phyloP scores from a whole-genome alignment of 2,329 filamentous ascomycete genomes.

The Aspergillus sp. region DNA sequence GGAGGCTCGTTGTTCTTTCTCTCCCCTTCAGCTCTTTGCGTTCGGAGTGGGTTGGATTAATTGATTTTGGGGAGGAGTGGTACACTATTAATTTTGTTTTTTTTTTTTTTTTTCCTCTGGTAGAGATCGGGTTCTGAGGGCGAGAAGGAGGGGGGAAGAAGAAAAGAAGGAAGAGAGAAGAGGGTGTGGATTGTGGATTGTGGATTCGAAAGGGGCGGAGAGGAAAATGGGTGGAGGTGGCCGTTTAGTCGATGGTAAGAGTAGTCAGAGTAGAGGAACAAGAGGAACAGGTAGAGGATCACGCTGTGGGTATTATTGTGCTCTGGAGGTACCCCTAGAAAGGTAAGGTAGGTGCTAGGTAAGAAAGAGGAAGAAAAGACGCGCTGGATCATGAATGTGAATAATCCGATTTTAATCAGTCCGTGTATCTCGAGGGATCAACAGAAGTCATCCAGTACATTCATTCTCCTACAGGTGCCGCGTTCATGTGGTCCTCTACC shows the following conservation, averaged over 20 bases:
- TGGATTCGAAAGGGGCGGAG: background rate
- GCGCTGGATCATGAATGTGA: conserved; percentile 1
- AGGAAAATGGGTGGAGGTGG: background rate
- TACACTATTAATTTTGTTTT: background rate
- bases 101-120: background rate
- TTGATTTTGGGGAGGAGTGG: no score
- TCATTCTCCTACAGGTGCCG: no score
- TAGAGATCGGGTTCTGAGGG: background rate
- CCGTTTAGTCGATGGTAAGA: background rate
- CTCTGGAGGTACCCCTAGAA: background rate
- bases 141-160: background rate
- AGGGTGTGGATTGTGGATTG: background rate
- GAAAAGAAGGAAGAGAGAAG: background rate
- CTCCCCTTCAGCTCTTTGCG: background rate
- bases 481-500: background rate
- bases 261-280: no score
- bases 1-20: no score
- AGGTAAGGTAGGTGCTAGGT: no score
- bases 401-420: background rate
- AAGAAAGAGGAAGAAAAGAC: background rate
- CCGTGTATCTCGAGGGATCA: no score
- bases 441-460: no score
- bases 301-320: no score
- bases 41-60: background rate
- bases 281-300: no score